These are phyloP conservation scores for Collybia sp. DNA, from an alignment of 768 basidiomycete species.

Conservation along the genomic window DNA sequence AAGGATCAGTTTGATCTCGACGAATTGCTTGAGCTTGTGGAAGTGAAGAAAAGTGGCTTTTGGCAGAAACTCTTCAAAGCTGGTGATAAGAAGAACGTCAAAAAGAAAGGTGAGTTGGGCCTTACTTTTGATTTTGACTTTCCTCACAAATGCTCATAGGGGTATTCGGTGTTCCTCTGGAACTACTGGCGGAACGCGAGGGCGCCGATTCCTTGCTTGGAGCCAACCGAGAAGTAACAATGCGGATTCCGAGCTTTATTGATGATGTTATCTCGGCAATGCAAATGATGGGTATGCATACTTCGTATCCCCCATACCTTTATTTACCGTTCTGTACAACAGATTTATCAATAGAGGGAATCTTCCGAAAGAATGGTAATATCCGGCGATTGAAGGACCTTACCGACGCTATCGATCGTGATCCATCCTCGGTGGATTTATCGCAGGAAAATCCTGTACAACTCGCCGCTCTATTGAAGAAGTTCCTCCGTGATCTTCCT, in stretches of 20 bases:
- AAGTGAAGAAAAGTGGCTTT: slow-evolving; percentile 88
- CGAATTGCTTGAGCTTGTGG: slow-evolving; percentile 89
- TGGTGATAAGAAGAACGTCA: slow-evolving; percentile 84
- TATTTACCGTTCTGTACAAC: slow-evolving; percentile 2
- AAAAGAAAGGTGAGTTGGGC: slow-evolving; percentile 68
- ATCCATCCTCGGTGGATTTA: slow-evolving; percentile 86
- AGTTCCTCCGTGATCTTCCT: slow-evolving; percentile 93
- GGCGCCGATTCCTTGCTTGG: slow-evolving; percentile 95
- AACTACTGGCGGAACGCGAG: slow-evolving; percentile 88
- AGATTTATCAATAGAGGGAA: slow-evolving; percentile 99
- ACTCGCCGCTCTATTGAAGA: slow-evolving; percentile 93
- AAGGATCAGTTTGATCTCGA: slow-evolving; percentile 85
- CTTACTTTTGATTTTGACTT: slow-evolving; percentile 1
- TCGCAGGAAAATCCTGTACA: slow-evolving; percentile 96
- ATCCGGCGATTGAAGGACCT: slow-evolving; percentile 90
- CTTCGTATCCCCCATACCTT: neutral
- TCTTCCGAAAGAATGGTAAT: slow-evolving; percentile 98
- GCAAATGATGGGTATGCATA: slow-evolving; percentile 90
- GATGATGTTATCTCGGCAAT: slow-evolving; percentile 98
- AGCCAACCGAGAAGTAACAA: slow-evolving; percentile 66
- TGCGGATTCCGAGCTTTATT: slow-evolving; percentile 94
- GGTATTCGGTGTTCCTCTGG: slow-evolving; percentile 90
- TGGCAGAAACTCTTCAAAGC: slow-evolving; percentile 94
- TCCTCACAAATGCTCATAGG: slow-evolving; percentile 40
- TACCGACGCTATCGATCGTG: slow-evolving; percentile 91